A percentile compares a stretch with the other conserved stretches of the same genome.
These are phyloP conservation scores for Prunus salicina DNA, from an alignment of 306 rosid species.

Conservation along the genomic window DNA sequence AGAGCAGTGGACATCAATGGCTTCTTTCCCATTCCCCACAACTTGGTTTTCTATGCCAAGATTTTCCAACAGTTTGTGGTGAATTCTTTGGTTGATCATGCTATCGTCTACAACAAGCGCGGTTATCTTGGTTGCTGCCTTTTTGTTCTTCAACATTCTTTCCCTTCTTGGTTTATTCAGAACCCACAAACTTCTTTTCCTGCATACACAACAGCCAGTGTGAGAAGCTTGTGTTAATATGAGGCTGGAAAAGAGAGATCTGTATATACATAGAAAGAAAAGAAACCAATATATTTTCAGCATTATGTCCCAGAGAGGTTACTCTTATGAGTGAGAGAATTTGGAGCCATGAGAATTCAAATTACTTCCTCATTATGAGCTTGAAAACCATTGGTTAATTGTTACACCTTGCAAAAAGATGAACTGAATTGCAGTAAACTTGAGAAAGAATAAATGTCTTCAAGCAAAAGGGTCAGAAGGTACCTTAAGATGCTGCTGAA, in stretches of 20 bases:
- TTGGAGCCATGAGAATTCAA: not conserved
- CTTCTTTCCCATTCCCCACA: constrained; percentile 72
- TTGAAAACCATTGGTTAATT: not conserved
- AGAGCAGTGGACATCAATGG: constrained; percentile 53
- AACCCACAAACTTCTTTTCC: not conserved
- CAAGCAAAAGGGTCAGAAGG: not conserved
- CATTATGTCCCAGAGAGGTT: not conserved
- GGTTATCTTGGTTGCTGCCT: constrained; percentile 24
- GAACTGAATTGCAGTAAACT: not conserved
- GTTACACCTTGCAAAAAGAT: not conserved
- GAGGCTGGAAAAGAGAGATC: not conserved
- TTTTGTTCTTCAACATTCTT: constrained; percentile 11
- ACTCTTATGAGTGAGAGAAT: not conserved
- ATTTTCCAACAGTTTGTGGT: constrained; percentile 40
- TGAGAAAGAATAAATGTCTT: not conserved
- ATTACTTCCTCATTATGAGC: not conserved
- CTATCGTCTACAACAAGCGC: constrained; percentile 81
- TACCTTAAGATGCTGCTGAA: constrained; percentile 1
- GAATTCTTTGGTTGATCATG: constrained; percentile 39
- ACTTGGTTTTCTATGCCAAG: constrained; percentile 50
- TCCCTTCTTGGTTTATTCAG: not conserved
- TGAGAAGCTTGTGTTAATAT: not conserved
- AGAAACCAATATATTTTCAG: not conserved
- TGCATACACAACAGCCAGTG: not conserved
- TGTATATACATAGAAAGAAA: not conserved